These are phyloP conservation scores for Thraustochytrium striatum DNA, from an alignment of 352 stramenopile genomes.

Conservation along the genomic window DNA sequence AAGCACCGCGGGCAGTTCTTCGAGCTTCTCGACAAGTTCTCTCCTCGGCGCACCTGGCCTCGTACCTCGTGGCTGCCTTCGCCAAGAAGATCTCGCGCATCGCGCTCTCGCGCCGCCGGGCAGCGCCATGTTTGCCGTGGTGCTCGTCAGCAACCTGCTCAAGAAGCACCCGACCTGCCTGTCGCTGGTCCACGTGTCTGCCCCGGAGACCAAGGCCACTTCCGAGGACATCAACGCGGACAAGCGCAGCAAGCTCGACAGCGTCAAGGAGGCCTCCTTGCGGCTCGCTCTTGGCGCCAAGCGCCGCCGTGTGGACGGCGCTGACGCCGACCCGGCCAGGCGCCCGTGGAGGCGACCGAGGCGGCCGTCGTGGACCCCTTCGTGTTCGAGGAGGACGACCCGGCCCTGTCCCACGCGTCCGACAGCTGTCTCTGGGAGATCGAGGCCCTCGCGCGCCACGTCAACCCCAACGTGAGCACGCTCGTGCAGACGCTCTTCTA, in stretches of 20 bases:
- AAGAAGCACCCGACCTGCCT: conserved; percentile 89
- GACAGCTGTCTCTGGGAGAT: conserved; percentile 93
- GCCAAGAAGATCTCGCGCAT: conserved; percentile 85
- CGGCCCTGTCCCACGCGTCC: conserved; percentile 56
- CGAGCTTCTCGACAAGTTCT: conserved; percentile 86
- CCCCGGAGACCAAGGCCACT: too few relatives aligned
- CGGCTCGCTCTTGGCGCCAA: conserved; percentile 1
- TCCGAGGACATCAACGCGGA: conserved; percentile 58
- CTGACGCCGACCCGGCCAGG: not conserved
- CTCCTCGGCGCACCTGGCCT: conserved; percentile 84
- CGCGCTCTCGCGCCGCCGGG: conserved; percentile 76
- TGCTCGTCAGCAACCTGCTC: conserved; percentile 91
- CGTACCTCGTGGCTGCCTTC: conserved; percentile 91
- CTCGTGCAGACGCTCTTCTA: conserved; percentile 76
- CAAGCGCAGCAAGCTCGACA: conserved; percentile 57
- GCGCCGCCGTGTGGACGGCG: not conserved
- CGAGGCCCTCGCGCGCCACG: conserved; percentile 85
- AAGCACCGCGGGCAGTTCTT: conserved; percentile 84
- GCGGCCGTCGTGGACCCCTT: conserved; percentile 12
- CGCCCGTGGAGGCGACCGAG: not conserved
- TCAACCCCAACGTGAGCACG: conserved; percentile 82
- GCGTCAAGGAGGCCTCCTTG: conserved; percentile 54
- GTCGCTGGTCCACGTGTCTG: conserved; percentile 89
- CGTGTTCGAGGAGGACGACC: conserved; percentile 1
- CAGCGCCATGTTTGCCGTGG: conserved; percentile 87